A percentile compares a stretch with the other conserved stretches of the same genome.
These are phyloP conservation scores for Lactuca saligna DNA, from an alignment of 129 eudicot genomes.

Conservation along the genomic window DNA sequence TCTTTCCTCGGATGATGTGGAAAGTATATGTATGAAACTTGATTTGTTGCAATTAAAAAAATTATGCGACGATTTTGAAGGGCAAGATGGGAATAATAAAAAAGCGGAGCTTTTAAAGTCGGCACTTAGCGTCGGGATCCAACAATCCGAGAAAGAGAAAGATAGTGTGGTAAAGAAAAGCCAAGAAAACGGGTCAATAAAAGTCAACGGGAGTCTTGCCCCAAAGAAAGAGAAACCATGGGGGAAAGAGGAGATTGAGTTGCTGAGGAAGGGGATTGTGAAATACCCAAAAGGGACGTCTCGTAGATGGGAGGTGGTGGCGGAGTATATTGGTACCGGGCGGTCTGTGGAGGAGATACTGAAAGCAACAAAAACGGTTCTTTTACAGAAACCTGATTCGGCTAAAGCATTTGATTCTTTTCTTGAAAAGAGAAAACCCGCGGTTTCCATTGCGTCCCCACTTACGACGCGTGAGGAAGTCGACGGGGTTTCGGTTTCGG, in stretches of 20 bases:
- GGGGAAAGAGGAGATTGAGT: conserved; percentile 92
- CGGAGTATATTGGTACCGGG: conserved; percentile 83
- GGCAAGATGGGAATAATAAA: conserved; percentile 40
- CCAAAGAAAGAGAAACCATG: conserved; percentile 83
- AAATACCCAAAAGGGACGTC: conserved; percentile 97
- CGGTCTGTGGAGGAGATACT: conserved; percentile 92
- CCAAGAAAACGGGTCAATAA: conserved; percentile 52
- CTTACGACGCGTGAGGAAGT: conserved; percentile 82
- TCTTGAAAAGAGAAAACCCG: conserved; percentile 92
- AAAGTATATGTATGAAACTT: conserved; percentile 63
- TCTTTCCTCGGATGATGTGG: conserved; percentile 65
- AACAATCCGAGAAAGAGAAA: conserved; percentile 22
- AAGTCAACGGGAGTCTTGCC: conserved; percentile 35
- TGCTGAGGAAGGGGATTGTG: conserved; percentile 68
- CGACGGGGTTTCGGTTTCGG: conserved; percentile 31
- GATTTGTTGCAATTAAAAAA: conserved; percentile 55
- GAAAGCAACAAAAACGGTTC: conserved; percentile 91
- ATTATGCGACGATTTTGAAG: conserved; percentile 74
- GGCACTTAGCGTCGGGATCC: conserved; percentile 29
- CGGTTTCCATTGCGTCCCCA: conserved; percentile 74
- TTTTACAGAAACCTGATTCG: conserved; percentile 89
- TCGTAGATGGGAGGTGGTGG: conserved; percentile 94
- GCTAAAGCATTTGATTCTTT: conserved; percentile 95
- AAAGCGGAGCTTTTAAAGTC: conserved; percentile 53
- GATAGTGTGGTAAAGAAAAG: conserved; percentile 33